Base-by-base conservation (phyloP, 2,329 filamentous ascomycete genomes). In the Capronia coronata region DNA sequence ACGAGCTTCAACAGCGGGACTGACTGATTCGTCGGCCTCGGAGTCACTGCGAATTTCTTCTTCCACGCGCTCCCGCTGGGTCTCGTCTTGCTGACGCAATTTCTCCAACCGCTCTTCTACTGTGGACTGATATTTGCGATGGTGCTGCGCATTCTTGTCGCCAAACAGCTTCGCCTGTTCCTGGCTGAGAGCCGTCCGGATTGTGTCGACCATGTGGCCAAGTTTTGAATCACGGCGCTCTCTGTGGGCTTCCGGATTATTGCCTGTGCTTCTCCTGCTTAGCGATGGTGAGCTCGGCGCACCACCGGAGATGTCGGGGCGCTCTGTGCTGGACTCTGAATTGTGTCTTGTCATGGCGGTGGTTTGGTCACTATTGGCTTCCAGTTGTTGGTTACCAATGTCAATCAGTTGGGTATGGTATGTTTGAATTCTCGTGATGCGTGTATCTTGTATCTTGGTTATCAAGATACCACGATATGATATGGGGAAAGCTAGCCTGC, bases 1-100 rank as follows among this genome's bases (percentile, higher is more conserved):
- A n/a, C 41, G 44, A 9, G 54, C 54, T 42, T 56, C 43, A n/a
- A 56, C n/a, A 1, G 54, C 43, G 8, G 54, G 54, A 37, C 51
- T 56, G 30, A 51, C 32, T 8, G 52, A 52, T 7, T 50, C 40
- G 4, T 29, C 16, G 14, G 16, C 42, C 16, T 38, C 38, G 9
- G 25, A n/a, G 13, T 43, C 37, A 22, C 25, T 40, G 22, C 32
- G 14, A 38, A 48, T 52, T 21, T 40, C 39, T 23, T 32, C 29
- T n/a, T 43, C 39, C 30, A 41, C 46, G 10, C 46, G 46, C 18
- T 41, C 32, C 7, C 46, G 46, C 6, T 38, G 27, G n/a, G 27
- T 13, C 18, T 29, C 18, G 40, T 47, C 44, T 41, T 44, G 49
- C 18, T 44, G 45, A 16, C 42, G 42, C 7, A 42, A 16, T 11